Evolutionary conservation across 2,329 filamentous ascomycete genomes (phyloP).

Genomic region (Boeremia exigua): DNA sequence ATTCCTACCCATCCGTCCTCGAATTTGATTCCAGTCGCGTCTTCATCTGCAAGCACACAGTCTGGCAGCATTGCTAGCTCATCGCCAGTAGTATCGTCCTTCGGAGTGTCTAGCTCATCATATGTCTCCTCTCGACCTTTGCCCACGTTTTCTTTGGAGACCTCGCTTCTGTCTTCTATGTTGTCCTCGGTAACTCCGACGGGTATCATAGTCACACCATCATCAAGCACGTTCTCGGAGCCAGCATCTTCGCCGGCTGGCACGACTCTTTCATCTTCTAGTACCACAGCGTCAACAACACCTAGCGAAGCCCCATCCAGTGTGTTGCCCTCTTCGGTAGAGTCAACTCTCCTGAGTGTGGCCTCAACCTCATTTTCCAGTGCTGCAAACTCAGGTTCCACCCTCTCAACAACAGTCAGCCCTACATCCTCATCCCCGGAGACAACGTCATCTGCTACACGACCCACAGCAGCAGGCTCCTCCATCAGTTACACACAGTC

Average conservation of each 20-base stretch:
- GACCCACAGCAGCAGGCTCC: slow-evolving; percentile 19
- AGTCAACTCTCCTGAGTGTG: neutral
- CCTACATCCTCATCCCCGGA: neutral
- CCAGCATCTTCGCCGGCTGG: neutral
- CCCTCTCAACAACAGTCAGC: neutral
- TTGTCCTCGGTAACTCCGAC: neutral
- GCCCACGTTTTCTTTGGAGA: slow-evolving; percentile 9
- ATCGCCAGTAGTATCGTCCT: neutral
- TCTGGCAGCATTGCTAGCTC: neutral
- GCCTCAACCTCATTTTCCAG: neutral
- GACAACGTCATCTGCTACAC: slow-evolving; percentile 3
- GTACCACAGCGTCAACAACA: neutral
- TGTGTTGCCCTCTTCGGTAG: neutral
- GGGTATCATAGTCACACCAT: neutral
- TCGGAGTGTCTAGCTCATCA: neutral
- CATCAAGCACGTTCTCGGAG: neutral
- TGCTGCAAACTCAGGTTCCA: neutral
- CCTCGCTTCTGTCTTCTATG: neutral
- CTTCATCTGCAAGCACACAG: neutral
- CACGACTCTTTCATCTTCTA: neutral
- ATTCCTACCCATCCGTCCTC: neutral
- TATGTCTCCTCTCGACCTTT: neutral
- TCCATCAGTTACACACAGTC: slow-evolving; percentile 22
- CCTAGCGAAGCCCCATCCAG: neutral
- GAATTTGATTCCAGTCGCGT: neutral